These are phyloP conservation scores for Cenchrus fungigraminus DNA, from an alignment of 176 grass and related monocot species.

Conservation along the genomic window DNA sequence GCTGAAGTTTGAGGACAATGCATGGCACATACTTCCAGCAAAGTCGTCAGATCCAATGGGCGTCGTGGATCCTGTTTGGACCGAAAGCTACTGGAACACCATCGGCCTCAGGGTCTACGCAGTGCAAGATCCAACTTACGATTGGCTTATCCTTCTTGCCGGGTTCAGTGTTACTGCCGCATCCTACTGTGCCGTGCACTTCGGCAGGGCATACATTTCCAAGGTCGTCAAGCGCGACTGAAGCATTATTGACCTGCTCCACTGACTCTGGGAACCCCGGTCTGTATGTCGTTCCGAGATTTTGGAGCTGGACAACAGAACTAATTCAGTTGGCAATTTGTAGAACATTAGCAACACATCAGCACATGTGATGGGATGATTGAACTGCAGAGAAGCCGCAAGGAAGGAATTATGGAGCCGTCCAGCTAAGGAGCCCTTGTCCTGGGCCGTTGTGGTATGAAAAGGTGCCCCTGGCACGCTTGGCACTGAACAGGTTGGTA, in stretches of 20 bases:
- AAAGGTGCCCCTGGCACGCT: neutral
- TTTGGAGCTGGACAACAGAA: neutral
- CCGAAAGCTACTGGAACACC: slow-evolving; percentile 95
- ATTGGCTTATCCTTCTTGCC: slow-evolving; percentile 61
- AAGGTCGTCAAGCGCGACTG: slow-evolving; percentile 79
- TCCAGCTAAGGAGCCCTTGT: neutral
- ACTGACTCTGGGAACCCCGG: slow-evolving; percentile 5
- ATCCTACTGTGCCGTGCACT: slow-evolving; percentile 57
- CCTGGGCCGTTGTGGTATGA: neutral
- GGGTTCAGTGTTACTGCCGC: slow-evolving; percentile 60
- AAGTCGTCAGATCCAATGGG: slow-evolving; percentile 70
- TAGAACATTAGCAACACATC: neutral
- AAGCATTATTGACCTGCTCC: slow-evolving; percentile 23
- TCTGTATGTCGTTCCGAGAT: neutral
- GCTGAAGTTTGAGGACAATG: slow-evolving; percentile 67
- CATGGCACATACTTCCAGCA: slow-evolving; percentile 68
- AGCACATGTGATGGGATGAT: neutral
- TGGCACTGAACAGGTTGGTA: neutral
- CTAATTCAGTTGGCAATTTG: slow-evolving; percentile 16
- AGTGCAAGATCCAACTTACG: slow-evolving; percentile 68
- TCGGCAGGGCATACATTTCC: slow-evolving; percentile 60
- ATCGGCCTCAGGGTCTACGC: slow-evolving; percentile 83
- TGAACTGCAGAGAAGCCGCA: neutral
- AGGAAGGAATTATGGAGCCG: slow-evolving; percentile 10
- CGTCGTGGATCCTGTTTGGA: slow-evolving; percentile 78